Percentiles rank a stretch among this genome's conserved stretches.
Conservation (phyloP, 306 rosid genomes). For the Acacia acuminata region DNA sequence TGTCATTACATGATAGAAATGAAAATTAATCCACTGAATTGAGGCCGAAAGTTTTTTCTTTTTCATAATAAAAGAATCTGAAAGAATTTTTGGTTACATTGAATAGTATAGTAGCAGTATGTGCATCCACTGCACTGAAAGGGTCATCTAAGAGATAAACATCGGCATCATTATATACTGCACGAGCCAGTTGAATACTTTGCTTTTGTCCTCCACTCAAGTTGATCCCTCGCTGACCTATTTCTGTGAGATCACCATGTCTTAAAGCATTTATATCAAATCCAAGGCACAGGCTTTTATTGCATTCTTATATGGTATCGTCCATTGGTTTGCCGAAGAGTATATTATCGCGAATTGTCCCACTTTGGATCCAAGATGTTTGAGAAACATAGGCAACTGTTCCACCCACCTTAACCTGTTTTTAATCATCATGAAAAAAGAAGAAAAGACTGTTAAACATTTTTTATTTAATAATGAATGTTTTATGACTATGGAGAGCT, state of each 20-base stretch:
- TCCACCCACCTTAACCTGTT: conserved; percentile 63
- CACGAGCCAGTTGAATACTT: conserved; percentile 82
- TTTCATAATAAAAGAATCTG: background rate
- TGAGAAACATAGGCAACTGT: conserved; percentile 76
- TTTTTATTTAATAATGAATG: too few relatives aligned
- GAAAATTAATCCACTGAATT: conserved; percentile 4
- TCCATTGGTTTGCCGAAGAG: conserved; percentile 75
- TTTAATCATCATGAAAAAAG: background rate
- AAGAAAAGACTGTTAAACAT: background rate
- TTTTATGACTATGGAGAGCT: background rate
- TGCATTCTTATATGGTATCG: conserved; percentile 49
- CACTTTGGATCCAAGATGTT: conserved; percentile 82
- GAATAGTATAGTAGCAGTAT: conserved; percentile 67
- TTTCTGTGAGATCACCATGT: conserved; percentile 85
- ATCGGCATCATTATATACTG: conserved; percentile 77
- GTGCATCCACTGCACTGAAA: conserved; percentile 90
- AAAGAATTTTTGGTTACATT: conserved; percentile 43
- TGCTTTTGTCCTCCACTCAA: conserved; percentile 95
- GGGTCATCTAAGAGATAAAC: conserved; percentile 81
- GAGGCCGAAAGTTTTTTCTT: background rate
- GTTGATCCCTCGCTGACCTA: conserved; percentile 87
- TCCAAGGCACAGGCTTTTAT: conserved; percentile 74
- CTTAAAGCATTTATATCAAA: conserved; percentile 57
- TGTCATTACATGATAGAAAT: conserved; percentile 4
- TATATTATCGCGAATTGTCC: conserved; percentile 72